Base-by-base conservation (phyloP, 768 basidiomycete species). In the Naganishia vaughanmartiniae region DNA sequence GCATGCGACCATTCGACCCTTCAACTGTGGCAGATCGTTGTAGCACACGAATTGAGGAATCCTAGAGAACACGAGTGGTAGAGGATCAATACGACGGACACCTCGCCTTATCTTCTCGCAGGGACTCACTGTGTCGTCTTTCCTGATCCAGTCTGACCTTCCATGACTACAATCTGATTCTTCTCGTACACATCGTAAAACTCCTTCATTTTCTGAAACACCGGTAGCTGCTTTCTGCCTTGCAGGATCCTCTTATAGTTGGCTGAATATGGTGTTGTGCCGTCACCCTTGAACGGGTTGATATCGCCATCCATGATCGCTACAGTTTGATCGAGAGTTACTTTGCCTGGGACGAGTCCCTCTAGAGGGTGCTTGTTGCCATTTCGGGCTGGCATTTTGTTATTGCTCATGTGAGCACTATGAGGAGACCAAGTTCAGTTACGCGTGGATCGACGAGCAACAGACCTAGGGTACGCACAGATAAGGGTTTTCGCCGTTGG, bases 1-100 rank as follows among this genome's bases (percentile, higher is more conserved):
- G 77, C 95, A 99, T 0, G 95, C 95, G 3, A 99, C 89, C 75
- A 97, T 83, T 81, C 93, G 96, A 45, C 91, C 89, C 80, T 87
- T 90, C 6, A 88, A 87, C 78, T 97, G 93, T 0, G 94, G 93
- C 36, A 96, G 82, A 81, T 98, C 95, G 4, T 92, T 92, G 80
- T 88, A 97, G 54, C 89, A 90, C 53, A 94, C 93, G 76, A 97
- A 96, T 81, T 98, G 95, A 0, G 95, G 95, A 77, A 98, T 96
- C 42, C 60, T 63, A 15, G 26, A 45, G 28, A 45, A 26, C 11
- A 2, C 2, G 21, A 30, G 10, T 3, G 3, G 28, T 24, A 28
- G 21, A 6, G n/a, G 19, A 34, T 42, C 39, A 46, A 26, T 1
- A 17, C 28, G 6, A 17, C 36, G 42, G 83, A 6, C 2, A 33